phyloP scores from a whole-genome alignment of 768 basidiomycete genomes.

The Tulasnella sp. region DNA sequence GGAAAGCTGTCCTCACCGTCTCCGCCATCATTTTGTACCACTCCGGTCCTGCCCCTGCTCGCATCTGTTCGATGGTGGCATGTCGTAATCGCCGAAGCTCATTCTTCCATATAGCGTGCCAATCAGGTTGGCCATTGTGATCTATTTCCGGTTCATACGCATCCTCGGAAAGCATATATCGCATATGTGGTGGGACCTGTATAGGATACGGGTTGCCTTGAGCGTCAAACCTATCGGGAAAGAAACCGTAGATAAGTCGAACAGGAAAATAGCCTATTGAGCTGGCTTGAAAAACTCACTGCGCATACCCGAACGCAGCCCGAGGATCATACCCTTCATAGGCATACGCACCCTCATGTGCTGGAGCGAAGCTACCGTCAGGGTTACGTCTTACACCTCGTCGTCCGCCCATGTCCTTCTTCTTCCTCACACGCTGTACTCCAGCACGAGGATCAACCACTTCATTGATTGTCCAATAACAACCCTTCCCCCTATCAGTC shows the following conservation, averaged over 20 bases:
- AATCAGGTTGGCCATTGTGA: constrained; percentile 23
- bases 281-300: neutral
- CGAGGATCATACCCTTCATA: neutral
- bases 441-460: constrained; percentile 36
- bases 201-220: constrained; percentile 13
- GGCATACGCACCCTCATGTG: constrained; percentile 1
- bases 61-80: constrained; percentile 70
- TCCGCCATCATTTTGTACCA: constrained; percentile 81
- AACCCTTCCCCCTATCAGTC: constrained; percentile 82
- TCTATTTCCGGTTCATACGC: constrained; percentile 8
- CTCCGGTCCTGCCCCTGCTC: constrained; percentile 63
- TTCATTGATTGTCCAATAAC: constrained; percentile 66
- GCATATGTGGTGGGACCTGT: constrained; percentile 7
- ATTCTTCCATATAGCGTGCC: constrained; percentile 68
- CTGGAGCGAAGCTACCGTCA: neutral
- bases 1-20: constrained; percentile 50
- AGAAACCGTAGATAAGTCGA: neutral
- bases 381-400: constrained; percentile 13
- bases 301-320: neutral
- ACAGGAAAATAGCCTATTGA: neutral
- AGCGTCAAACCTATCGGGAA: constrained; percentile 6
- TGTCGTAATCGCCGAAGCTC: constrained; percentile 64
- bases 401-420: constrained; percentile 26
- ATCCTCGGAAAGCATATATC: constrained; percentile 7
- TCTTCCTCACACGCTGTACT: constrained; percentile 78